These are phyloP conservation scores for Calonectria henricotiae DNA, from an alignment of 2,329 filamentous ascomycete species.

Conservation along the genomic window DNA sequence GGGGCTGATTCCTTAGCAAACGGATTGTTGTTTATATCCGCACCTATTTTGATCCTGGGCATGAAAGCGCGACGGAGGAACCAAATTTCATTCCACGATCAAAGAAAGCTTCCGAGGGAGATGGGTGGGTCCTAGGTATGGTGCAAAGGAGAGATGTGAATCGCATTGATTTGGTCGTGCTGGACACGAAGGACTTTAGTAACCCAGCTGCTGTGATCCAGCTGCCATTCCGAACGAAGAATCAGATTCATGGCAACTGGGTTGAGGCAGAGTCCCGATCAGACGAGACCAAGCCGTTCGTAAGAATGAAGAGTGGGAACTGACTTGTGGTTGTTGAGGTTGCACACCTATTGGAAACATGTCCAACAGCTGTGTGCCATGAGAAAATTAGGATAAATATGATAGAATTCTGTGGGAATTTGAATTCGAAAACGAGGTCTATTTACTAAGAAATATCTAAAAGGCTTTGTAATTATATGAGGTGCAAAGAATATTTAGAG, in stretches of 20 bases:
- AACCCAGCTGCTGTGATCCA: constrained; percentile 13
- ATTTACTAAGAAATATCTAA: too few species aligned
- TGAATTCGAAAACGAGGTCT: not conserved
- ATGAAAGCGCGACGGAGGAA: constrained; percentile 9
- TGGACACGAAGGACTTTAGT: constrained; percentile 2
- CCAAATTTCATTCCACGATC: constrained; percentile 7
- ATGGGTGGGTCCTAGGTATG: constrained; percentile 8
- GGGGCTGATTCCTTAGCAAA: not conserved
- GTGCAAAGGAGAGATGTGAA: constrained; percentile 16
- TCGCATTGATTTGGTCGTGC: constrained; percentile 2
- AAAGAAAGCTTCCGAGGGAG: constrained; percentile 1
- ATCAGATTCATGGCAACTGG: constrained; percentile 12
- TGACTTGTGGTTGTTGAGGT: not conserved
- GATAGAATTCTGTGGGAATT: too few species aligned
- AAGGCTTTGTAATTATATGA: not conserved
- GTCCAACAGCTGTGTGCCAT: not conserved
- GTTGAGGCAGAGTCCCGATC: constrained; percentile 6
- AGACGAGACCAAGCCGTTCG: constrained; percentile 9
- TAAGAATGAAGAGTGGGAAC: not conserved
- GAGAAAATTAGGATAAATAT: not conserved
- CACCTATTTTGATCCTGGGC: constrained; percentile 7
- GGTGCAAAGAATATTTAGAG: constrained; percentile 25
- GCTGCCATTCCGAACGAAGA: constrained; percentile 3
- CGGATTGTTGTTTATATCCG: not conserved
- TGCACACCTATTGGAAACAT: not conserved